Percentiles rank a stretch among this genome's conserved stretches.
Evolutionary conservation across 2,329 filamentous ascomycete species (phyloP).

Genomic region (Grosmannia penicillata): DNA sequence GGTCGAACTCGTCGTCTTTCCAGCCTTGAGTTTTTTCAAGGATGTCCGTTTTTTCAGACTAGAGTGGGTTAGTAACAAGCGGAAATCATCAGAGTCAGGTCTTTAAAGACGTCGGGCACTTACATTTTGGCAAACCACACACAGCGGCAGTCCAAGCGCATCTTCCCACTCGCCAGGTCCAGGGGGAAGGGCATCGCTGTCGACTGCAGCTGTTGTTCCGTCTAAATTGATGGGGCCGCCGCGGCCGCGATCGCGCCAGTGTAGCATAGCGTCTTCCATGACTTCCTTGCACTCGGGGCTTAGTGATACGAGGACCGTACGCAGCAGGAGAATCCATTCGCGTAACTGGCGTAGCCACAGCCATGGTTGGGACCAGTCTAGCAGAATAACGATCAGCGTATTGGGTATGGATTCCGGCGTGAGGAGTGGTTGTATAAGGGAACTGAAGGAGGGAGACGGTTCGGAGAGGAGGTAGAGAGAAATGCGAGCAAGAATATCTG

Average conservation of each 20-base stretch:
- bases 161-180: conserved; percentile 92
- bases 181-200: conserved; percentile 58
- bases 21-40: conserved; percentile 81
- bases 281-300: conserved; percentile 63
- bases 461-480: conserved; percentile 81
- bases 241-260: conserved; percentile 64
- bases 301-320: conserved; percentile 59
- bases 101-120: conserved; percentile 15
- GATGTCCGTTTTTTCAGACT: conserved; percentile 80
- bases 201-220: conserved; percentile 37
- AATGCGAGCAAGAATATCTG: conserved; percentile 78
- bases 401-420: conserved; percentile 73
- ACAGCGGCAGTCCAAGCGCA: conserved; percentile 70
- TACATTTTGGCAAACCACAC: conserved; percentile 92
- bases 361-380: conserved; percentile 93
- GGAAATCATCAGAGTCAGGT: conserved; percentile 12
- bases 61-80: neutral
- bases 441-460: conserved; percentile 67
- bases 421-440: conserved; percentile 69
- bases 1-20: conserved; percentile 95
- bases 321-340: conserved; percentile 77
- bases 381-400: conserved; percentile 76
- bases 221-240: conserved; percentile 49
- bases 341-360: conserved; percentile 78
- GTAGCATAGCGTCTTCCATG: conserved; percentile 73